phyloP scores from a whole-genome alignment of 2,329 filamentous ascomycete species.

The Escovopsis sp. region DNA sequence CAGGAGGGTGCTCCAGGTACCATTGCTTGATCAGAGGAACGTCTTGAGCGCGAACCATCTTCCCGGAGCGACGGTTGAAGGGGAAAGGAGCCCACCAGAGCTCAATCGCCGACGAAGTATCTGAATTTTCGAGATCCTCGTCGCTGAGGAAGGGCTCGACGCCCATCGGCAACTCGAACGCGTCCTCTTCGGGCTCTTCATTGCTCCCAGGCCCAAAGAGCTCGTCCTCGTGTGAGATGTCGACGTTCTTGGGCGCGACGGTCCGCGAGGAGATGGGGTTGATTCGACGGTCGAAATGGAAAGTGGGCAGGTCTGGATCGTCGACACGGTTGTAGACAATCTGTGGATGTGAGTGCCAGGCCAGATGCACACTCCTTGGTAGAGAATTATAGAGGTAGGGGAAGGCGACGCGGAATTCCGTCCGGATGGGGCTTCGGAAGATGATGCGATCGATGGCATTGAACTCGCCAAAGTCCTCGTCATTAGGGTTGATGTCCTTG shows the following conservation, averaged over 20 bases:
- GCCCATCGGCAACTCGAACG: conserved; percentile 67
- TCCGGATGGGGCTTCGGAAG: conserved; percentile 86
- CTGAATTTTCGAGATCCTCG: conserved; percentile 74
- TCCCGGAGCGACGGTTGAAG: conserved; percentile 84
- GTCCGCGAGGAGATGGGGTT: conserved; percentile 94
- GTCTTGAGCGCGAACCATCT: conserved; percentile 93
- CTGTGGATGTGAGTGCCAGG: conserved; percentile 90
- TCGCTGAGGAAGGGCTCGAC: conserved; percentile 81
- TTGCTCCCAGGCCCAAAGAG: conserved; percentile 73
- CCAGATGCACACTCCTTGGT: conserved; percentile 80
- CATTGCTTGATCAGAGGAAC: conserved; percentile 95
- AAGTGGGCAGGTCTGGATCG: conserved; percentile 79
- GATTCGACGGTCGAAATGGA: conserved; percentile 95
- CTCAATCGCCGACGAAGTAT: conserved; percentile 81
- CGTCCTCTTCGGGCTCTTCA: conserved; percentile 60
- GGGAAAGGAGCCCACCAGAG: conserved; percentile 98
- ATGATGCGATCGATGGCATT: conserved; percentile 99
- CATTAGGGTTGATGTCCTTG: conserved; percentile 97
- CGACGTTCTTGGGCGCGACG: conserved; percentile 88
- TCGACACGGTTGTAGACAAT: conserved; percentile 81
- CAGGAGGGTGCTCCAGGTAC: conserved; percentile 92
- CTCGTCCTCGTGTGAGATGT: conserved; percentile 81
- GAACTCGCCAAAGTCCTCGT: conserved; percentile 98
- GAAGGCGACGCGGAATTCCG: conserved; percentile 88
- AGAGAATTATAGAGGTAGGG: conserved; percentile 94